Base-by-base conservation (phyloP, 495 filamentous ascomycete genomes). In the Lindgomyces ingoldianus region DNA sequence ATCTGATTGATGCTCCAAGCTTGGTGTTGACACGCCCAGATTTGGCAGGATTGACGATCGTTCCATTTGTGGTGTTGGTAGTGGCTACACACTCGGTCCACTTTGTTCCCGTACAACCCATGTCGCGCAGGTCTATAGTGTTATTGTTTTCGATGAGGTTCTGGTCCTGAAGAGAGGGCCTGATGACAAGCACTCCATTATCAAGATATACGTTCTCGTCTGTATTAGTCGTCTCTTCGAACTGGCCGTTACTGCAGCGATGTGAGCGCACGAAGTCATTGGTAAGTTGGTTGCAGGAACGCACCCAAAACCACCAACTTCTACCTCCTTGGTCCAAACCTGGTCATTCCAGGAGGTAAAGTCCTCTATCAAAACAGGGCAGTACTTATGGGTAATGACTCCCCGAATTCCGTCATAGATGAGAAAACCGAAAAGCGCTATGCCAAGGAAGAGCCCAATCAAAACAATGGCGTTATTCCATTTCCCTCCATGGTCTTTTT, bases 301-400 rank as follows among this genome's bases (percentile, higher is more conserved):
- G 74, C 77, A 93, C 90, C 89, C 91, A 79, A 84, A 93, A n/a
- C 90, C 89, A 46, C 90, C 89, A 53, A 91, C 80, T 70, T 93
- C 85, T 10, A 88, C 85, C 74, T 94, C 90, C 69, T 87, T 85
- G 26, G 84, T 84, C 91, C 91, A 95, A 3, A 92, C 75, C 12
- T 78, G 74, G 0, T 77, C 71, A 66, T 89, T 78, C 42, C 91
- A 78, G 6, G 85, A 71, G 2, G 81, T 78, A 74, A 88, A 95
- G 69, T 86, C 81, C 55, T 92, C 91, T 47, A 82, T 81, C 33
- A 92, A 74, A 8, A 94, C 83, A 1, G 81, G 72, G 71, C 89
- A 93, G 76, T 92, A 93, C 50, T 85, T 82, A 74, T 91, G 86
- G 71, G 89, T 85, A 54, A 85, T 80, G 2, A 93, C 88, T 49